A percentile compares a stretch with the other conserved stretches of the same genome.
phyloP scores from a whole-genome alignment of 2,329 filamentous ascomycete species.

The Penicillium thymicola region DNA sequence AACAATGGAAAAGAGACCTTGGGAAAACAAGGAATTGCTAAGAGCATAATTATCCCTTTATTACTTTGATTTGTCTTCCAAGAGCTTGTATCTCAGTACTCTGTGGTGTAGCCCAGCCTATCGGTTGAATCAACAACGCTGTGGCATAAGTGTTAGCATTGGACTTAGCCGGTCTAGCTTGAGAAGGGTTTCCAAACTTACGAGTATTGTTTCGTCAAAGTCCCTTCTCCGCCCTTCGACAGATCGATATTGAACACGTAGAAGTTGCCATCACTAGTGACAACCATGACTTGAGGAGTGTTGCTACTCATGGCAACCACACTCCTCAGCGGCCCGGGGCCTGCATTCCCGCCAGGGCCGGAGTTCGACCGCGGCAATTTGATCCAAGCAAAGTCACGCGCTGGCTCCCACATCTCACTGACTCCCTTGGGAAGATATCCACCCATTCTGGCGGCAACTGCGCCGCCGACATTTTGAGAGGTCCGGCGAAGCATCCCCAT shows the following conservation, averaged over 20 bases:
- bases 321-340: slow-evolving; percentile 65
- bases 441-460: slow-evolving; percentile 82
- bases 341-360: slow-evolving; percentile 35
- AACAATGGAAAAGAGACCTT: neutral
- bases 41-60: neutral
- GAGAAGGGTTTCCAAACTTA: slow-evolving; percentile 51
- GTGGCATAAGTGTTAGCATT: slow-evolving; percentile 13
- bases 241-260: slow-evolving; percentile 95
- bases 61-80: neutral
- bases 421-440: slow-evolving; percentile 91
- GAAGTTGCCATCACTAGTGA: slow-evolving; percentile 92
- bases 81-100: slow-evolving; percentile 28
- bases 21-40: neutral
- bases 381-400: slow-evolving; percentile 93
- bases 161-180: neutral
- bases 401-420: slow-evolving; percentile 95
- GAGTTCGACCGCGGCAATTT: slow-evolving; percentile 69
- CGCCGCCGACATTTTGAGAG: slow-evolving; percentile 87
- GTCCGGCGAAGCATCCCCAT: slow-evolving; percentile 90
- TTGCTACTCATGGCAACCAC: slow-evolving; percentile 98
- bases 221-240: slow-evolving; percentile 89
- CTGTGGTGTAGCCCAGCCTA: slow-evolving; percentile 36
- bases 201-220: slow-evolving; percentile 88
- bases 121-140: slow-evolving; percentile 47
- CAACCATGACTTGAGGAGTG: slow-evolving; percentile 95